Percentiles rank a stretch among this genome's conserved stretches.
phyloP scores from a whole-genome alignment of 2,329 filamentous ascomycete genomes.

The Xylariaceae sp. region DNA sequence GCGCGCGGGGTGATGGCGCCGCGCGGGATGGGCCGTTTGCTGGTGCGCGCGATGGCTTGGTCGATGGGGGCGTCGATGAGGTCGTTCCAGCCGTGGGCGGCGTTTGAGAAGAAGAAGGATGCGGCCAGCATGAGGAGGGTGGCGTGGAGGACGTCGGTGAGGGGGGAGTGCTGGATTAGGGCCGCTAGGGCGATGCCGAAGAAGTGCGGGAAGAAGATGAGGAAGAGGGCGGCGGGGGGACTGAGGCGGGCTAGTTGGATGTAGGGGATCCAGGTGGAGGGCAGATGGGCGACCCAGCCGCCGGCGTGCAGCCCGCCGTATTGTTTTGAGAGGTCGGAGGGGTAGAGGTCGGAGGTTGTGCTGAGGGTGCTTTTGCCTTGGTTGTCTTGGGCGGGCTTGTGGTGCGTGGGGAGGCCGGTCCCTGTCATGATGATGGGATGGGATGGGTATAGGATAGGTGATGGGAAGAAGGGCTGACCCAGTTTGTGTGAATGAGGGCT shows the following conservation, averaged over 20 bases:
- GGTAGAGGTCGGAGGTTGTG: slow-evolving; percentile 11
- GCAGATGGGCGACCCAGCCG: slow-evolving; percentile 30
- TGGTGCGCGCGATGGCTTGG: slow-evolving; percentile 29
- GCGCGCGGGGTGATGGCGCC: slow-evolving; percentile 29
- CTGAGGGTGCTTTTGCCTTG: not conserved
- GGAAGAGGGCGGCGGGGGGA: slow-evolving; percentile 30
- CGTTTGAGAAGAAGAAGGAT: slow-evolving; percentile 32
- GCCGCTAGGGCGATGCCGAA: slow-evolving; percentile 31
- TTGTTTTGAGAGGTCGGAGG: slow-evolving; percentile 24
- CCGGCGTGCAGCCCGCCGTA: slow-evolving; percentile 33
- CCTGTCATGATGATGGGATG: slow-evolving; percentile 9
- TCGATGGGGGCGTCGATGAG: slow-evolving; percentile 34
- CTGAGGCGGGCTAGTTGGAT: slow-evolving; percentile 32
- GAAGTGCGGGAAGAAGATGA: slow-evolving; percentile 34
- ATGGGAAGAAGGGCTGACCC: not conserved
- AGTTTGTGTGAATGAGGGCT: not conserved
- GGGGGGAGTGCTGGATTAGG: slow-evolving; percentile 19
- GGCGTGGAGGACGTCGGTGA: slow-evolving; percentile 18
- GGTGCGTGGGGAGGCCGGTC: slow-evolving; percentile 12
- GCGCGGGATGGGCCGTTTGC: slow-evolving; percentile 32
- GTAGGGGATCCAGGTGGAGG: slow-evolving; percentile 32
- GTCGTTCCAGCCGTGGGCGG: slow-evolving; percentile 36
- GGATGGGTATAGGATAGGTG: not conserved
- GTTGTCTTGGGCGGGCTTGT: slow-evolving; percentile 17
- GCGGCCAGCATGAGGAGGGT: slow-evolving; percentile 24